Conservation (phyloP, 208 protist species). For the Leishmania amazonensis region DNA sequence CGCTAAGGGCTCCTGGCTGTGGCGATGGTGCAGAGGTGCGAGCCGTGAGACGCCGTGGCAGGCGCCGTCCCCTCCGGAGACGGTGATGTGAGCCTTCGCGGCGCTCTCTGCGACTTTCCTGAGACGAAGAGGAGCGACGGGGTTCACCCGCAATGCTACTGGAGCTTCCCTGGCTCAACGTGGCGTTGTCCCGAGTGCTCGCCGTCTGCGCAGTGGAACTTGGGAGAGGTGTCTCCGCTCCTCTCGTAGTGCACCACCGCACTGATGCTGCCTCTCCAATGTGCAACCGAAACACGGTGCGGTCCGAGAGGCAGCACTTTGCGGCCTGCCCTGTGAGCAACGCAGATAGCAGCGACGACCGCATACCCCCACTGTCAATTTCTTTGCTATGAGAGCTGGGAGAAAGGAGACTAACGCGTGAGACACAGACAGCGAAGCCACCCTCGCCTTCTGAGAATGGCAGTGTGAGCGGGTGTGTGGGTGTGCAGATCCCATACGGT, state of each 20-base stretch:
- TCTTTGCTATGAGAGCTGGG: not conserved
- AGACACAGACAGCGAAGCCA: not conserved
- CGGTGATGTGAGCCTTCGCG: not conserved
- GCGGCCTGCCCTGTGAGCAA: not conserved
- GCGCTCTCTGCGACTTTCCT: not conserved
- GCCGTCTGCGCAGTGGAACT: not conserved
- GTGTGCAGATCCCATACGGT: not conserved
- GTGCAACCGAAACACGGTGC: not conserved
- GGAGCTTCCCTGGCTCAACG: not conserved
- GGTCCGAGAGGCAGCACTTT: not conserved
- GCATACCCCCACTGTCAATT: not conserved
- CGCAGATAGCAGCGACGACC: not conserved
- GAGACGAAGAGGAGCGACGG: not conserved
- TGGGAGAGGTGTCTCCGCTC: constrained; percentile 1
- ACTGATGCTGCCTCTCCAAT: not conserved
- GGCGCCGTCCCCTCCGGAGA: not conserved
- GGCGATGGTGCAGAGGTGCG: not conserved
- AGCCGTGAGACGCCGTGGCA: not conserved
- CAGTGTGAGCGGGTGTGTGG: not conserved
- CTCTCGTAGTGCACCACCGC: constrained; percentile 1
- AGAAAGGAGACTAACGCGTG: not conserved
- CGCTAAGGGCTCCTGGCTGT: not conserved
- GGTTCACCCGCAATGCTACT: not conserved
- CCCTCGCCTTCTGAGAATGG: not conserved
- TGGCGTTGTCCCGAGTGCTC: not conserved